Conservation (phyloP, 164 flowering plant species). For the Brasenia schreberi region DNA sequence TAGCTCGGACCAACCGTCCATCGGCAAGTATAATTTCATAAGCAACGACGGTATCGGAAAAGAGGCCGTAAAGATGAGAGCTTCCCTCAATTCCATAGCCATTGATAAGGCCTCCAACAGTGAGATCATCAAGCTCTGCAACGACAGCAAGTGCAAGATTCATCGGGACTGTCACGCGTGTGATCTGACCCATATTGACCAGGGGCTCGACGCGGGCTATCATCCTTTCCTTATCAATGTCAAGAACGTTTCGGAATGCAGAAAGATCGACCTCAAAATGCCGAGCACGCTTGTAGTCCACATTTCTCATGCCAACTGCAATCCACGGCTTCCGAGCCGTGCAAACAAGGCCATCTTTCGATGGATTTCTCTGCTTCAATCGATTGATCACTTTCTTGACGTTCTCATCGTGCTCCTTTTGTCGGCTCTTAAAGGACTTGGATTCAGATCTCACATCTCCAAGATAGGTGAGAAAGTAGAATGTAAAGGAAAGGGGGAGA, state of each 20-base stretch:
- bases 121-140: constrained; percentile 97
- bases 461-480: constrained; percentile 80
- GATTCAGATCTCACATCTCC: constrained; percentile 83
- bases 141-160: constrained; percentile 94
- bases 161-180: constrained; percentile 81
- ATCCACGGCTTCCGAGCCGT: constrained; percentile 97
- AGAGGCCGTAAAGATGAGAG: constrained; percentile 89
- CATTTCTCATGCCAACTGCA: constrained; percentile 99
- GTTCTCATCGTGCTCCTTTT: constrained; percentile 93
- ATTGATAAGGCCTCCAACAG: constrained; percentile 97
- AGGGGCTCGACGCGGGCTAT: constrained; percentile 89
- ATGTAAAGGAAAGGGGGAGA: constrained; percentile 71
- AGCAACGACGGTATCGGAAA: constrained; percentile 95
- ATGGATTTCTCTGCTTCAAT: constrained; percentile 79
- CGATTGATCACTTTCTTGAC: constrained; percentile 84
- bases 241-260: constrained; percentile 69
- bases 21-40: constrained; percentile 87
- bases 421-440: constrained; percentile 82
- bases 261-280: constrained; percentile 97
- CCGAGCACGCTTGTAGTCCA: constrained; percentile 92
- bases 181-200: constrained; percentile 97
- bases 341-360: constrained; percentile 94
- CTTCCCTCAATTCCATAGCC: constrained; percentile 99
- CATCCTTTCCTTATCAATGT: constrained; percentile 76
- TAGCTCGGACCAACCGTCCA: constrained; percentile 81